Evolutionary conservation across 306 rosid genomes (phyloP), one percentile per base, ranked within the genome.

Genomic region (Sophora flavescens): DNA sequence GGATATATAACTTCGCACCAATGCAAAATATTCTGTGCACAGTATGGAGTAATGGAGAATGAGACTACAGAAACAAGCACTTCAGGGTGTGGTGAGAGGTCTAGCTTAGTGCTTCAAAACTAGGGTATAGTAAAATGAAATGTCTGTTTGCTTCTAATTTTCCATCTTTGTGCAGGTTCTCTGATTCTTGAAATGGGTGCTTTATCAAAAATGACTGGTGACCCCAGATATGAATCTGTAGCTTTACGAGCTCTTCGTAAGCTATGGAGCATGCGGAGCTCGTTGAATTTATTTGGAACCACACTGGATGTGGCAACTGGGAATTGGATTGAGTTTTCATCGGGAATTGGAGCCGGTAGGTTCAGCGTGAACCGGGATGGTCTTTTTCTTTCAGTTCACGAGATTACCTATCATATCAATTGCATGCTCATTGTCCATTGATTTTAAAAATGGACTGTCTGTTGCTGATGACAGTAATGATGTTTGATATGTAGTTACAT

Each of bases 141-240:
- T 15, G 47, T 80, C 42, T 81, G 81, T 50, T 86, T 70, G 72
- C 63, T 76, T 65, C 61, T 84, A 75, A 74, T 17, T 80, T 78
- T 83, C 69, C 45, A 10, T 78, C 52, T 80, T 60, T 66, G 47
- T 73, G 77, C 84, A 95, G 98, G 98, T 83, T 95, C 98, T 50
- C 85, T 95, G 63, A 95, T 95, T 88, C 96, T 95, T 84, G 98
- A 92, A 89, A 95, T 95, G 98, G 97, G 98, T 69, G 97, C 97
- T 62, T 87, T 95, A 77, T 95, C 98, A 32, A 93, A 83, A 87
- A 22, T 95, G 83, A 95, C 97, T 12, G 96, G 97, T 74, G 91
- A 95, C 84, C 89, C 90, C 41, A 92, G 63, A 75, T 95, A 86
- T 52, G 98, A 95, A 83, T 84, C 87, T 51, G 96, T 77, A 77